Evolutionary conservation across 177 flowering plant species (phyloP), one percentile per base, ranked within the genome.

Genomic region (Vitis hybrid): DNA sequence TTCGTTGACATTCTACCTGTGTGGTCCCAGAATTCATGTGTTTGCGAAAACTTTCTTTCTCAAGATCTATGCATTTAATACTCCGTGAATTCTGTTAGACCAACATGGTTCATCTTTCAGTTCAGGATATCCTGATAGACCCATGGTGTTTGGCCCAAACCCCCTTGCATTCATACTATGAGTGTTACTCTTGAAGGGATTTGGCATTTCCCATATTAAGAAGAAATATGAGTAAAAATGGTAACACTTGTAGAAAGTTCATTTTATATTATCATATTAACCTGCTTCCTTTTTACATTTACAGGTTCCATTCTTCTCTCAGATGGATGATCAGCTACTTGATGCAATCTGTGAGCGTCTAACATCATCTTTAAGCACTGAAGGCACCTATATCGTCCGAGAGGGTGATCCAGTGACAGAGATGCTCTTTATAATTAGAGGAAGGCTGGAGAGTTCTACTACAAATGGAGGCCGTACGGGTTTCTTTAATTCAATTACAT

Each of bases 271-370:
- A 21, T 23, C 7, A 21, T 19, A 14, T 67, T 50, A 32, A 55
- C 19, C 19, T 15, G 4, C 51, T 48, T 67, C 13, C 34, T 61
- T 64, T 64, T 30, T 15, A n/a, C 14, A 49, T 78, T 75, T 81
- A 75, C 84, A 92, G 99, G 99, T 94, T 14, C 91, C 98, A 1
- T 88, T 93, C 70, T 93, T 93, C 85, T 88, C 97, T 0, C 91
- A 91, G 74, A 93, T 94, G 99, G 99, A 94, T 74, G 93, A 90
- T 79, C 98, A 91, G 75, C 85, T 94, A 57, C 97, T 93, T 32
- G 97, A 94, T 75, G 99, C 98, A 15, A 94, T 95, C 76, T 95
- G 99, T 69, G 98, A 93, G 80, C 92, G 93, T 26, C 80, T 95
- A 1, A 88, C 83, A 13, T 90, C 99, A 14, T 87, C 93, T 69